phyloP scores from a whole-genome alignment of 1,139 yeast species.

The Geotrichum europaeum region DNA sequence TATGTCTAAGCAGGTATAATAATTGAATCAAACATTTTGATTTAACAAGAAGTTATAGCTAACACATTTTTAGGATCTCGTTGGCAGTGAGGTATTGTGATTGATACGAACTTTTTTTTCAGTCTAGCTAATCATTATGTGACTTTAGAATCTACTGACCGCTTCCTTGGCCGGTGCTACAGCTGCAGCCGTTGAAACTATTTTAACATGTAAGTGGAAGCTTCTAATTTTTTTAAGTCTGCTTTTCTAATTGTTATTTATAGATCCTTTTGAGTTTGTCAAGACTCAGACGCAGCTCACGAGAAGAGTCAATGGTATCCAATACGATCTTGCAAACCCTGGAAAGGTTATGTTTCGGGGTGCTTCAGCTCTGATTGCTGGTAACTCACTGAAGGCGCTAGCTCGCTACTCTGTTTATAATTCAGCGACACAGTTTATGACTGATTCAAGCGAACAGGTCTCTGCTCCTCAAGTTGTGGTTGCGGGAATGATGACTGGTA shows the following conservation, averaged over 20 bases:
- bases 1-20: background rate
- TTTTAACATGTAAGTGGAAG: conserved; percentile 45
- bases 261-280: conserved; percentile 71
- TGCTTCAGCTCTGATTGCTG: conserved; percentile 70
- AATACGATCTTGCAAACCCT: conserved; percentile 35
- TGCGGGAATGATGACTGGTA: conserved; percentile 83
- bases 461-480: conserved; percentile 41
- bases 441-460: conserved; percentile 33
- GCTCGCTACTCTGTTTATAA: conserved; percentile 72
- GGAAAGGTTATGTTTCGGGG: conserved; percentile 61
- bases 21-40: background rate
- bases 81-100: background rate
- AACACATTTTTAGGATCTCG: background rate
- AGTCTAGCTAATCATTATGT: background rate
- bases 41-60: background rate
- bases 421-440: conserved; percentile 70
- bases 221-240: background rate
- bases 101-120: background rate
- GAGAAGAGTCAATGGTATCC: conserved; percentile 40
- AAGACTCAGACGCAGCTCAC: conserved; percentile 69
- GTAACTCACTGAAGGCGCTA: conserved; percentile 65
- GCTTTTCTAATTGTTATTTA: background rate
- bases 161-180: conserved; percentile 71
- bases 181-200: conserved; percentile 68
- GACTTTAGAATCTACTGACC: conserved; percentile 37